Base-by-base conservation (phyloP, 106 monocot genomes). In the Allium cepa region DNA sequence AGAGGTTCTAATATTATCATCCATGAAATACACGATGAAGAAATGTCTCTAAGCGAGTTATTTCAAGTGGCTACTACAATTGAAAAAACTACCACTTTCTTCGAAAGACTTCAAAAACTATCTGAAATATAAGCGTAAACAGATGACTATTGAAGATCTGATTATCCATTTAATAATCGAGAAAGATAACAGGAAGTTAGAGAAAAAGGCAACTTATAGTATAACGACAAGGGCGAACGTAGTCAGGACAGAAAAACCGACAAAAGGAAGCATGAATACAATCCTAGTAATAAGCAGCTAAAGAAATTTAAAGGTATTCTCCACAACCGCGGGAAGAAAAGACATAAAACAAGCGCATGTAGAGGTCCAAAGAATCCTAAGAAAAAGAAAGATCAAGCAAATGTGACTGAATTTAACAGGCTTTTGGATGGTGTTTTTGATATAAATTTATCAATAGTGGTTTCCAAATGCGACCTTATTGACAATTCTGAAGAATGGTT, bases 311-410 rank as follows among this genome's bases (percentile, higher is more conserved):
- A 13, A 11, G n/a, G 4, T 0, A 22, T 22, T 22, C 47, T 47
- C 27, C 47, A 11, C 6, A 8, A 46, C 10, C 47, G 47, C 8
- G 63, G 45, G 4, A 63, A 63, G 11, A 9, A 3, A 11, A 8
- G 6, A 3, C 11, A 63, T n/a, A 63, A 18, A 4, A 46, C 45
- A 63, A 4, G 22, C 22, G 22, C 22, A 22, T 22, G 22, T 22
- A 22, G 22, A 22, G 22, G 22, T 22, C 22, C 22, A 22, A 22
- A 22, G 22, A 22, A 22, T 22, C 22, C 22, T 22, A 22, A 22
- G 22, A 63, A 63, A 63, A 10, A 63, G 12, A 11, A 63, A 22
- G 22, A 63, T 46, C 63, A 63, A 63, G 45, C 63, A 9, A 63
- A 63, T 45, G 3, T 63, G 9, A 4, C 63, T 63, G 45, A 63